Conservation (phyloP, 1,284 basidiomycete species). For the Paramarasmius palmivorus region DNA sequence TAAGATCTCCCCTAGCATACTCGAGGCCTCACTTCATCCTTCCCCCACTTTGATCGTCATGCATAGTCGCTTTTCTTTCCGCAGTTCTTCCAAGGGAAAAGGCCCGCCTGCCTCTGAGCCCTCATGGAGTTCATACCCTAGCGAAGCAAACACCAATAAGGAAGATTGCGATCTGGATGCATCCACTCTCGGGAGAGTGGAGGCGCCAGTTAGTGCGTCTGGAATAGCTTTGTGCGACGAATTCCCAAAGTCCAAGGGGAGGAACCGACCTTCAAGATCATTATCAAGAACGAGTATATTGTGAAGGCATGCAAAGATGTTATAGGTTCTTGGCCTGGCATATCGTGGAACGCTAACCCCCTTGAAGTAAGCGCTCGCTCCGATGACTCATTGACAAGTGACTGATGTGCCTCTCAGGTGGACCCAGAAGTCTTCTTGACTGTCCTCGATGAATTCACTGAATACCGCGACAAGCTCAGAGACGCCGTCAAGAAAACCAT, state of each 20-base stretch:
- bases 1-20: too few species aligned
- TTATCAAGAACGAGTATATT: slow-evolving; percentile 58
- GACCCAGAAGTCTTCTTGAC: slow-evolving; percentile 56
- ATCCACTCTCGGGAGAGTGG: slow-evolving; percentile 32
- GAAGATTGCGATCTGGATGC: slow-evolving; percentile 33
- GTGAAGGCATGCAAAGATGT: slow-evolving; percentile 55
- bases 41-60: slow-evolving; percentile 16
- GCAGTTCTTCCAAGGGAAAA: slow-evolving; percentile 26
- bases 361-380: slow-evolving; percentile 37
- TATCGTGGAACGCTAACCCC: slow-evolving; percentile 57
- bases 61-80: slow-evolving; percentile 34
- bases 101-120: background rate
- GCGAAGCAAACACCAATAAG: background rate
- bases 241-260: slow-evolving; percentile 36
- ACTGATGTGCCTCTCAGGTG: slow-evolving; percentile 30
- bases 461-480: slow-evolving; percentile 39
- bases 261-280: slow-evolving; percentile 47
- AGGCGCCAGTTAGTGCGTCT: slow-evolving; percentile 26
- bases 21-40: too few species aligned
- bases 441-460: slow-evolving; percentile 46
- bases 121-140: background rate
- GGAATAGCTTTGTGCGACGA: slow-evolving; percentile 44
- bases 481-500: slow-evolving; percentile 34
- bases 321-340: slow-evolving; percentile 49
- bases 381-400: background rate